Evolutionary conservation across 345 rosid genomes (phyloP).

Genomic region (Euclidium syriacum): DNA sequence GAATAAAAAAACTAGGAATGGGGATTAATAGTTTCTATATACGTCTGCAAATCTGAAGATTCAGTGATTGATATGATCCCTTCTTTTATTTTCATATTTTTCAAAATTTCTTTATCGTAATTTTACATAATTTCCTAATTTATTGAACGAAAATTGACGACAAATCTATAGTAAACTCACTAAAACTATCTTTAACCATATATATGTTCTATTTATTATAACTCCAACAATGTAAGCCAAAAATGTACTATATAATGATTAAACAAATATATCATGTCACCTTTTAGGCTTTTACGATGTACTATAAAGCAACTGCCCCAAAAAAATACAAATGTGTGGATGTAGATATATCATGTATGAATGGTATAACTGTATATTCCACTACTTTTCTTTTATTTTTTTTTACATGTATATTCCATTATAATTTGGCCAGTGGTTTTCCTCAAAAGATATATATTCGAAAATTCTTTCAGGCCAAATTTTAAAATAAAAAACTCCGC

Average conservation of each 20-base stretch:
- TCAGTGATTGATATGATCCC: no score
- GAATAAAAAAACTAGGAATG: no score
- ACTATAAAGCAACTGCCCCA: conserved; percentile 13
- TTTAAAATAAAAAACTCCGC: background rate
- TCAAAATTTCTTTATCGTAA: no score
- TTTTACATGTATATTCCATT: conserved; percentile 12
- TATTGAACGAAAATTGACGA: no score
- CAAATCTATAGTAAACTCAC: background rate
- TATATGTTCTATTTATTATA: background rate
- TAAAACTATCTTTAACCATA: background rate
- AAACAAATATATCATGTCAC: background rate
- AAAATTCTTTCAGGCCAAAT: background rate
- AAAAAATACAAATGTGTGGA: conserved; percentile 21
- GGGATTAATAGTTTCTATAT: no score
- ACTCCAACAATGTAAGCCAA: conserved; percentile 10
- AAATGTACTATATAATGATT: background rate
- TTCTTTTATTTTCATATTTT: no score
- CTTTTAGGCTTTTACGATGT: conserved; percentile 6
- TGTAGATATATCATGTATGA: conserved; percentile 2
- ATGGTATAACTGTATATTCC: conserved; percentile 20
- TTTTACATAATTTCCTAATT: no score
- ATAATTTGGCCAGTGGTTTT: conserved; percentile 8
- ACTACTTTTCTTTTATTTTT: background rate
- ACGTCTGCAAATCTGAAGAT: no score
- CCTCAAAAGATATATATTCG: background rate